These are phyloP conservation scores for Phytophthora crassamura DNA, from an alignment of 352 stramenopile species.

Conservation along the genomic window DNA sequence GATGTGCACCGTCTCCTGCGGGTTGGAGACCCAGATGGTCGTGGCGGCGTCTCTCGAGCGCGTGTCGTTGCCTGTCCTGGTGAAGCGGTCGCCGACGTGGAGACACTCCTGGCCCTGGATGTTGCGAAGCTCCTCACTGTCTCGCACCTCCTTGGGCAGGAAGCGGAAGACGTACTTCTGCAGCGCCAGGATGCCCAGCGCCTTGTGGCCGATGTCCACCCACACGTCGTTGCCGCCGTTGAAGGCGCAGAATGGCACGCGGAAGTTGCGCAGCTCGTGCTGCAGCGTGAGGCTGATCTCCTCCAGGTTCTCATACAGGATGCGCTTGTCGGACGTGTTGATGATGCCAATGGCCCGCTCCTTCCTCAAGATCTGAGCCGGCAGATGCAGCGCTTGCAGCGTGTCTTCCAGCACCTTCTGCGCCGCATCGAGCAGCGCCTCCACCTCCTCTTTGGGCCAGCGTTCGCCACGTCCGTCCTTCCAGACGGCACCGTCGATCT, in stretches of 20 bases:
- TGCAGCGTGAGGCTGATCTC: constrained; percentile 94
- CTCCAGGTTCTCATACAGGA: constrained; percentile 93
- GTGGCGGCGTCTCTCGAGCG: constrained; percentile 91
- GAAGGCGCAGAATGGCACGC: constrained; percentile 95
- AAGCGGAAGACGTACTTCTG: constrained; percentile 86
- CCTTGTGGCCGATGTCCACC: constrained; percentile 98
- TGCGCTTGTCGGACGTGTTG: constrained; percentile 82
- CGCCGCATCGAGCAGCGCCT: constrained; percentile 86
- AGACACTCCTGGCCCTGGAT: constrained; percentile 91
- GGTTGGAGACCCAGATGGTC: constrained; percentile 96
- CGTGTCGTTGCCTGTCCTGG: constrained; percentile 93
- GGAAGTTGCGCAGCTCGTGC: constrained; percentile 77
- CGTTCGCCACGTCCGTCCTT: constrained; percentile 86
- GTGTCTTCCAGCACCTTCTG: constrained; percentile 76
- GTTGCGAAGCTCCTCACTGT: constrained; percentile 65
- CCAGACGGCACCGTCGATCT: constrained; percentile 76
- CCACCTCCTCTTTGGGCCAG: constrained; percentile 87
- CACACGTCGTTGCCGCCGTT: constrained; percentile 97
- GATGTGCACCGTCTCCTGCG: constrained; percentile 95
- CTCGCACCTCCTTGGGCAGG: constrained; percentile 72
- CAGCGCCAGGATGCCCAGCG: constrained; percentile 93
- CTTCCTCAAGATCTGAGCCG: constrained; percentile 91
- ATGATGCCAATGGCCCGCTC: constrained; percentile 94
- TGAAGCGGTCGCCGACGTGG: constrained; percentile 96
- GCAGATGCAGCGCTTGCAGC: constrained; percentile 84